Percentiles rank a stretch among this genome's conserved stretches.
Evolutionary conservation across 192 early-diverging fungal species (phyloP).

Genomic region (Helicostylum pulchrum): DNA sequence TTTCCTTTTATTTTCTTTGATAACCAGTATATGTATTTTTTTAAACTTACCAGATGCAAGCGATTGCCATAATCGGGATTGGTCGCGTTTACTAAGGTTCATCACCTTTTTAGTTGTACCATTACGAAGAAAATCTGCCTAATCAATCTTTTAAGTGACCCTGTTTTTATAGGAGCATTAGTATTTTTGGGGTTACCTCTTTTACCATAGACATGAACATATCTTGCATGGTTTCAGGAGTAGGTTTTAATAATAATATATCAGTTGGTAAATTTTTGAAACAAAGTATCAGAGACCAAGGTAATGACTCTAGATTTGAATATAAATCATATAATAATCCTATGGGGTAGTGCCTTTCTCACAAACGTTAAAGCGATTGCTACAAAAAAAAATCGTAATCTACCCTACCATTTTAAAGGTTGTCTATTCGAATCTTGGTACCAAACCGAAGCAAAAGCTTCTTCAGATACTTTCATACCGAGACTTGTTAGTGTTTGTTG

Average conservation of each 20-base stretch:
- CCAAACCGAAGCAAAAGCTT: slow-evolving; percentile 62
- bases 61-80: slow-evolving; percentile 76
- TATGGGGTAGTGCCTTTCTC: slow-evolving; percentile 78
- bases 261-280: slow-evolving; percentile 68
- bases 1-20: background rate
- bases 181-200: slow-evolving; percentile 49
- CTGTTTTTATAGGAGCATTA: background rate
- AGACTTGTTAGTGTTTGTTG: slow-evolving; percentile 46
- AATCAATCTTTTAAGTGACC: background rate
- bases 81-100: slow-evolving; percentile 80
- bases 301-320: slow-evolving; percentile 41
- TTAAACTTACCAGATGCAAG: slow-evolving; percentile 50
- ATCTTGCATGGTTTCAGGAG: slow-evolving; percentile 58
- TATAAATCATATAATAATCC: slow-evolving; percentile 75
- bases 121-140: slow-evolving; percentile 82
- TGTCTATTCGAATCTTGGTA: slow-evolving; percentile 61
- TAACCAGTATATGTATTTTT: background rate
- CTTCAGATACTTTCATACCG: slow-evolving; percentile 39
- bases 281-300: slow-evolving; percentile 80
- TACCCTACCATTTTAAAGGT: slow-evolving; percentile 71
- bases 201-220: slow-evolving; percentile 89
- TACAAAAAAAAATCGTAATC: background rate
- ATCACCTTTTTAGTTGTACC: slow-evolving; percentile 83
- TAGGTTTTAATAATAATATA: slow-evolving; percentile 59
- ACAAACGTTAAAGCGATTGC: background rate